Evolutionary conservation across 1,139 yeast species (phyloP).

Genomic region (Zygotorulaspora mrakii): DNA sequence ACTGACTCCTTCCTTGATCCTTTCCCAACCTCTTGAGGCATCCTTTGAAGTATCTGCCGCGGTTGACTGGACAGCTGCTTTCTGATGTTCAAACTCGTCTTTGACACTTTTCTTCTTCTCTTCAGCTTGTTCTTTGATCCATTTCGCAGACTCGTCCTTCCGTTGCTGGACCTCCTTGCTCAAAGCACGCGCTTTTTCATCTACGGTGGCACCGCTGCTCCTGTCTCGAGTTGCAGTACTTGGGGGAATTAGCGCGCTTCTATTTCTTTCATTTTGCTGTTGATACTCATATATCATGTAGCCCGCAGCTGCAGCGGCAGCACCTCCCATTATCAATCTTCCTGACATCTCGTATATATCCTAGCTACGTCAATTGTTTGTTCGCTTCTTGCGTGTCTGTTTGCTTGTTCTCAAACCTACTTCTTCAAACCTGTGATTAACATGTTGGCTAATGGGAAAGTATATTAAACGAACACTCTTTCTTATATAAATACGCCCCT

Average conservation of each 20-base stretch:
- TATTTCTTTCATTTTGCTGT: constrained; percentile 21
- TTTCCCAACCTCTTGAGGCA: constrained; percentile 18
- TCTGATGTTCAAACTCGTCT: constrained; percentile 12
- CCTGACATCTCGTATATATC: constrained; percentile 22
- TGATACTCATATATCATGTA: constrained; percentile 23
- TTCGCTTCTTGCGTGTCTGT: too few species aligned
- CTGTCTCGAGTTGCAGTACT: constrained; percentile 13
- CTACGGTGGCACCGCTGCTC: constrained; percentile 3
- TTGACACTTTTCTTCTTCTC: constrained; percentile 14
- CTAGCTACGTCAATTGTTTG: too few species aligned
- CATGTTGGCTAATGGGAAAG: too few species aligned
- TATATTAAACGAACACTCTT: too few species aligned
- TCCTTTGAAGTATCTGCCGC: constrained; percentile 16
- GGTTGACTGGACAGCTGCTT: constrained; percentile 15
- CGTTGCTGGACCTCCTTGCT: constrained; percentile 15
- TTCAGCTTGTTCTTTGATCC: constrained; percentile 21
- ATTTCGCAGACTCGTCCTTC: constrained; percentile 16
- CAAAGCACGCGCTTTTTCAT: constrained; percentile 5
- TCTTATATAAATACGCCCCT: too few species aligned
- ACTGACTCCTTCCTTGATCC: constrained; percentile 22
- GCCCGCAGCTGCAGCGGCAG: constrained; percentile 25
- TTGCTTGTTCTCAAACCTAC: too few species aligned
- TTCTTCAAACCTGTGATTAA: too few species aligned
- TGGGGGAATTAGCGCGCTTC: constrained; percentile 13
- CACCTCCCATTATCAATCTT: constrained; percentile 23